A percentile compares a stretch with the other conserved stretches of the same genome.
phyloP scores from a whole-genome alignment of 2,329 filamentous ascomycete genomes.

The Thielaviopsis musarum region DNA sequence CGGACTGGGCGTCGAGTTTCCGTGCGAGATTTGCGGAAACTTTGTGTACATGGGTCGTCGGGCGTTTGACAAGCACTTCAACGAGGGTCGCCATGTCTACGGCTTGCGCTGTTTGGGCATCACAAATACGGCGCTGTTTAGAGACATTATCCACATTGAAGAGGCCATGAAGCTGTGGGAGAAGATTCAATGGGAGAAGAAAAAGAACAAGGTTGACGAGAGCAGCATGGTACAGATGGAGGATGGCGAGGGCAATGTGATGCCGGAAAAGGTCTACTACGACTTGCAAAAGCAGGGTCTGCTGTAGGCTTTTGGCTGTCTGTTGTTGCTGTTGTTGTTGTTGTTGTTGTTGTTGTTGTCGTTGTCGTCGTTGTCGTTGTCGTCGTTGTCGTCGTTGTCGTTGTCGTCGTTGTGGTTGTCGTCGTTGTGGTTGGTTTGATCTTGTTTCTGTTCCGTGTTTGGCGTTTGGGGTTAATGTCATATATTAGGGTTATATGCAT shows the following conservation, averaged over 20 bases:
- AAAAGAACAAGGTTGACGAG: constrained; percentile 55
- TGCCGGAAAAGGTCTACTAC: constrained; percentile 96
- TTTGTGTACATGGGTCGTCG: constrained; percentile 97
- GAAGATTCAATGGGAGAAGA: constrained; percentile 77
- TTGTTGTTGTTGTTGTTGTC: too few species aligned
- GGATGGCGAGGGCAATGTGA: constrained; percentile 91
- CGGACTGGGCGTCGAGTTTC: constrained; percentile 83
- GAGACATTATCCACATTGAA: constrained; percentile 84
- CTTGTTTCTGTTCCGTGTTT: background rate
- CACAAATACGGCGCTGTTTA: constrained; percentile 75
- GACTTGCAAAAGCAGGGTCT: constrained; percentile 88
- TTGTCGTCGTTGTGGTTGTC: too few species aligned
- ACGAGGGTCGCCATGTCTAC: constrained; percentile 81
- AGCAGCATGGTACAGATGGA: constrained; percentile 96
- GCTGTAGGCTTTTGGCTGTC: constrained; percentile 31
- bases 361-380: too few species aligned
- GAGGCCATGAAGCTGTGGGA: constrained; percentile 83
- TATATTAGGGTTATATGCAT: background rate
- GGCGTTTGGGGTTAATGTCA: constrained; percentile 6
- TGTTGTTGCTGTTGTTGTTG: background rate
- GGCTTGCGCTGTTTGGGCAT: constrained; percentile 89
- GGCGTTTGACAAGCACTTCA: constrained; percentile 97
- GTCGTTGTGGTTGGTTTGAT: too few species aligned
- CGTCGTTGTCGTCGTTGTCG: too few species aligned
- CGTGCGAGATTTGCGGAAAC: constrained; percentile 94